Evolutionary conservation across 2,329 filamentous ascomycete species (phyloP).

Genomic region (Metarhizium brunneum): DNA sequence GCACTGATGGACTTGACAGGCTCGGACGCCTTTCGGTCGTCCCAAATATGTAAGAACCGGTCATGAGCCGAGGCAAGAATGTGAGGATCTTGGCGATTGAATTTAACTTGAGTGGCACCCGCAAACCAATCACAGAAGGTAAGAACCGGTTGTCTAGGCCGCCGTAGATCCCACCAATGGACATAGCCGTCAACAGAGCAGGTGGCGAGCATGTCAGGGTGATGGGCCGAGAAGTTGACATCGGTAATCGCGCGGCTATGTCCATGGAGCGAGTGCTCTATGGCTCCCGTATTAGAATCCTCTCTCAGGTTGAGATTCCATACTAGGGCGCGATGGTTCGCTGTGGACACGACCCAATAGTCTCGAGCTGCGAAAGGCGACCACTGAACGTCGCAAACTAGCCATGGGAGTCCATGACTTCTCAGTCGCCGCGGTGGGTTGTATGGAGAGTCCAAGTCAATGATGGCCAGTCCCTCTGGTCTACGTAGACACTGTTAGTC

Average conservation of each 20-base stretch:
- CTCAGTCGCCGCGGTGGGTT: constrained; percentile 74
- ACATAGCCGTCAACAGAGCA: constrained; percentile 91
- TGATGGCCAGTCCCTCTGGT: constrained; percentile 79
- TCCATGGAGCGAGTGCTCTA: constrained; percentile 80
- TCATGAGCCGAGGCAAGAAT: constrained; percentile 88
- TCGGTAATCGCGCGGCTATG: constrained; percentile 85
- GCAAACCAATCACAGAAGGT: constrained; percentile 91
- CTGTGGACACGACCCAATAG: constrained; percentile 90
- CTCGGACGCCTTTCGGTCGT: constrained; percentile 67
- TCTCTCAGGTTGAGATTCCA: constrained; percentile 82
- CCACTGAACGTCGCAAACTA: constrained; percentile 95
- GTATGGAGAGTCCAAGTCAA: constrained; percentile 84
- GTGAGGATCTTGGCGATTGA: constrained; percentile 79
- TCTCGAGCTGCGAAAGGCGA: constrained; percentile 83
- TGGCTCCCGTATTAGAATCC: constrained; percentile 59
- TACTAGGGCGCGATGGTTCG: constrained; percentile 87
- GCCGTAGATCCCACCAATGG: constrained; percentile 82
- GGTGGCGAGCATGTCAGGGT: constrained; percentile 80
- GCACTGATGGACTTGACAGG: constrained; percentile 79
- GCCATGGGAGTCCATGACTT: constrained; percentile 82
- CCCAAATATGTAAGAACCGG: constrained; percentile 81
- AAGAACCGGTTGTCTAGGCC: constrained; percentile 61
- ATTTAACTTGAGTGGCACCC: constrained; percentile 91
- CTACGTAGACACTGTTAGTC: constrained; percentile 23
- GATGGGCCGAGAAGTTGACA: constrained; percentile 90